Evolutionary conservation across 208 protist genomes (phyloP).

Genomic region (Crithidia fasciculata): DNA sequence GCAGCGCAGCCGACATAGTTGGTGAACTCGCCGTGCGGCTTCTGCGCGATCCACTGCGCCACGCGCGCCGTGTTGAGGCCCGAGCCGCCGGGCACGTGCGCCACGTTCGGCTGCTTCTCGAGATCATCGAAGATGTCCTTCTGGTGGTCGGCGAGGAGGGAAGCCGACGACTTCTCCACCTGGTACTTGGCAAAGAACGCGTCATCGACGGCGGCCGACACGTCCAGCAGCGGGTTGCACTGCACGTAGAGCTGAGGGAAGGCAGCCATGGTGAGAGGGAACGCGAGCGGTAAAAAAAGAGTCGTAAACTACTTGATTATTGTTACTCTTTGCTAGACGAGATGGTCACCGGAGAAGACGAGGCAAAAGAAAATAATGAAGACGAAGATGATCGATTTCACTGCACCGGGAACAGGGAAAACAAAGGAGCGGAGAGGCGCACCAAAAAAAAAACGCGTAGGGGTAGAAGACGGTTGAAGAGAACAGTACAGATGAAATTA

Average conservation of each 20-base stretch:
- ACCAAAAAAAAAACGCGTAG: no score
- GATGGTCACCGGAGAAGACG: no score
- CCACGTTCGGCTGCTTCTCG: conserved; percentile 64
- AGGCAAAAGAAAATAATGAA: no score
- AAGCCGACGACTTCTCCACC: conserved; percentile 85
- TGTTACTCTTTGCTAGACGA: no score
- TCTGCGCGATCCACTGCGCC: conserved; percentile 91
- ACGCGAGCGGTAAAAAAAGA: no score
- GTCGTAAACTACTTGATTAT: no score
- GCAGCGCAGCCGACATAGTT: conserved; percentile 95
- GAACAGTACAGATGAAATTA: no score
- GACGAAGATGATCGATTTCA: no score
- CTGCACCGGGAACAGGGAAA: neutral
- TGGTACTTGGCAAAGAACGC: conserved; percentile 94
- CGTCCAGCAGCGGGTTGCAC: conserved; percentile 99
- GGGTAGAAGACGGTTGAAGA: no score
- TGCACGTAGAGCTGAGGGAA: conserved; percentile 69
- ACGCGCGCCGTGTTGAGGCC: conserved; percentile 98
- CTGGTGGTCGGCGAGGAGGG: conserved; percentile 95
- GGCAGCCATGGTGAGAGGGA: conserved; percentile 18
- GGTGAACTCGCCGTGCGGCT: conserved; percentile 44
- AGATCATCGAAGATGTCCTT: conserved; percentile 93
- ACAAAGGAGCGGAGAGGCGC: neutral
- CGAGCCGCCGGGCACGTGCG: conserved; percentile 97
- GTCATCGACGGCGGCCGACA: conserved; percentile 93